Percentiles rank a stretch among this genome's conserved stretches.
Conservation (phyloP, 306 rosid species). For the Prunus persica region DNA sequence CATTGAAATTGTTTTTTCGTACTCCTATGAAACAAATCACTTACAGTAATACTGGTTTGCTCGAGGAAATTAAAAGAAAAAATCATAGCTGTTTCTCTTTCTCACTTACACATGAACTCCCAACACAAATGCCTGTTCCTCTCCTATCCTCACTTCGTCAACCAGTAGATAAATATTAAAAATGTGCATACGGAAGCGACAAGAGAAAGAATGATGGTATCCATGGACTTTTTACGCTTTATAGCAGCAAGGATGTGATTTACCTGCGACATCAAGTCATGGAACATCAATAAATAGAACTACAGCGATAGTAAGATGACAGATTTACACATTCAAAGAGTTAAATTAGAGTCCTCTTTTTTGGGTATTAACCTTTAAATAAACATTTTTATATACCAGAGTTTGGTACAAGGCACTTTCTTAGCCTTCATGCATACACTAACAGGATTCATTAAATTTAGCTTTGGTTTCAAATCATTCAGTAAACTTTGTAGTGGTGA, state of each 20-base stretch:
- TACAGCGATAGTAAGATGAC: not conserved
- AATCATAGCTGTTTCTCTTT: not conserved
- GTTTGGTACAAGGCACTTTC: not conserved
- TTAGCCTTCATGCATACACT: not conserved
- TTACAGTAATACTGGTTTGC: not conserved
- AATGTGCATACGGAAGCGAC: slow-evolving; percentile 89
- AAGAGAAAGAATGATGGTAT: slow-evolving; percentile 79
- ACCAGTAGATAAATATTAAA: slow-evolving; percentile 87
- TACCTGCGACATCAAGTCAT: slow-evolving; percentile 56
- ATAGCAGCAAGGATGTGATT: slow-evolving; percentile 69
- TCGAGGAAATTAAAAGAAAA: not conserved
- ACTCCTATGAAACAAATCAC: slow-evolving; percentile 3
- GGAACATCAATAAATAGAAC: slow-evolving; percentile 19
- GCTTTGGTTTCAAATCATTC: not conserved
- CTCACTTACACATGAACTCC: slow-evolving; percentile 5
- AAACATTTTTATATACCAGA: not conserved
- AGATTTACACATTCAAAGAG: not conserved
- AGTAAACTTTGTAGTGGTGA: not conserved
- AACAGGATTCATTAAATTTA: not conserved
- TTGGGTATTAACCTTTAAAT: not conserved
- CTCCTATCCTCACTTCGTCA: slow-evolving; percentile 58
- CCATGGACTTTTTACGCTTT: slow-evolving; percentile 91
- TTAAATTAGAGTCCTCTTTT: not conserved
- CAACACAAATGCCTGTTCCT: not conserved
- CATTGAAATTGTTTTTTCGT: not conserved